Evolutionary conservation across 306 rosid species (phyloP), one percentile per base, ranked within the genome.

Genomic region (Luffa aegyptiaca): DNA sequence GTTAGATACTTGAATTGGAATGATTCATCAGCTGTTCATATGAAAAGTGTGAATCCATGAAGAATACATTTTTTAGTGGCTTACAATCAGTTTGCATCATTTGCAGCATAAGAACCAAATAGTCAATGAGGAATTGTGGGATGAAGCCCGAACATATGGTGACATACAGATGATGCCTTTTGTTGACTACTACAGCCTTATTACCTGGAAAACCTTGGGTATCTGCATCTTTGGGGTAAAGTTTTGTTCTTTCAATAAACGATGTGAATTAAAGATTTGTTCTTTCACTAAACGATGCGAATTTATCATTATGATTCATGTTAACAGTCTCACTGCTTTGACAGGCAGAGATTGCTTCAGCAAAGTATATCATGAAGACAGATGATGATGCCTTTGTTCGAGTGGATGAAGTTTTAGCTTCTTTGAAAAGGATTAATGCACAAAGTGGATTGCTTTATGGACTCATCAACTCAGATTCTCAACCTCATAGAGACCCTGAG

Each of bases 331-430:
- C 58, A 36, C 81, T 61, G 79, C 77, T 86, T 82, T 78, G 79
- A 86, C 97, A 96, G 99, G 92, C 98, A 10, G 90, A 96, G 81
- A 94, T 93, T 85, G 93, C 94, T 88, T 90, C 99, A 13, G 96
- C 99, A 35, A 96, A 87, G 84, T 93, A 79, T 83, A 90, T 93
- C 87, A 96, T 96, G 99, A 96, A 96, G 90, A 96, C 99, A 10
- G 99, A 96, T 84, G 99, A 96, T 31, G 99, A 96, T 86, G 96
- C 99, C 68, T 93, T 96, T 78, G 94, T 96, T 70, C 93, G 99
- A 74, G 90, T 96, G 48, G 97, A 96, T 76, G 98, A 91, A 87
- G 94, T 91, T 69, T 89, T 93, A 26, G 86, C 87, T 74, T 91
- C 97, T 77, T 78, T 96, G 74, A 80, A 86, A 5, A 91, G 87